These are phyloP conservation scores for Colletotrichum cordylinicola DNA, from an alignment of 2,329 filamentous ascomycete species.

Conservation along the genomic window DNA sequence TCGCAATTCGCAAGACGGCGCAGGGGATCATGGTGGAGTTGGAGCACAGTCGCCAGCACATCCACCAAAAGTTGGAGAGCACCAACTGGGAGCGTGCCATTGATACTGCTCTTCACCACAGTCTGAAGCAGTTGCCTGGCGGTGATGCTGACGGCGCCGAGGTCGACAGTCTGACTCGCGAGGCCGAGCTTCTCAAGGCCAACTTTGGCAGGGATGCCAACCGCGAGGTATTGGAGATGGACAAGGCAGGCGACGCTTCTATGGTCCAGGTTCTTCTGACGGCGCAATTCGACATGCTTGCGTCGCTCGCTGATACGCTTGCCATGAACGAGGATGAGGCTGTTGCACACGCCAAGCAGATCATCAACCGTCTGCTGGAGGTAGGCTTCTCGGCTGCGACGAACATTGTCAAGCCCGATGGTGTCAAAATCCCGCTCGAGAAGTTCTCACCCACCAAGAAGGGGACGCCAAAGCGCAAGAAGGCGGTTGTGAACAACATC, in stretches of 20 bases:
- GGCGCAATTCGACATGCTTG: slow-evolving; percentile 90
- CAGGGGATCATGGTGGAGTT: slow-evolving; percentile 88
- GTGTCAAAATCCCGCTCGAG: slow-evolving; percentile 65
- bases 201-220: slow-evolving; percentile 84
- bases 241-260: slow-evolving; percentile 78
- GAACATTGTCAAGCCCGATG: slow-evolving; percentile 91
- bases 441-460: slow-evolving; percentile 72
- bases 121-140: slow-evolving; percentile 77
- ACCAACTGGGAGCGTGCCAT: slow-evolving; percentile 87
- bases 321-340: slow-evolving; percentile 85
- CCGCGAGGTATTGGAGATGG: slow-evolving; percentile 79
- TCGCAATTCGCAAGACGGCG: slow-evolving; percentile 84
- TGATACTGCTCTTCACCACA: slow-evolving; percentile 87
- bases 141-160: slow-evolving; percentile 74
- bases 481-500: slow-evolving; percentile 45
- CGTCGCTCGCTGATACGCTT: slow-evolving; percentile 82
- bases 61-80: slow-evolving; percentile 82
- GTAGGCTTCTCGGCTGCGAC: slow-evolving; percentile 76
- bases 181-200: slow-evolving; percentile 85
- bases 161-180: slow-evolving; percentile 74
- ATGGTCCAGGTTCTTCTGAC: slow-evolving; percentile 84
- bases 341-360: slow-evolving; percentile 76
- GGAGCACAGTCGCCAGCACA: slow-evolving; percentile 88
- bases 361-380: slow-evolving; percentile 80
- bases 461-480: slow-evolving; percentile 81